Conservation (phyloP, 1,139 yeast genomes). For the Magnusiomyces tetraspermus region DNA sequence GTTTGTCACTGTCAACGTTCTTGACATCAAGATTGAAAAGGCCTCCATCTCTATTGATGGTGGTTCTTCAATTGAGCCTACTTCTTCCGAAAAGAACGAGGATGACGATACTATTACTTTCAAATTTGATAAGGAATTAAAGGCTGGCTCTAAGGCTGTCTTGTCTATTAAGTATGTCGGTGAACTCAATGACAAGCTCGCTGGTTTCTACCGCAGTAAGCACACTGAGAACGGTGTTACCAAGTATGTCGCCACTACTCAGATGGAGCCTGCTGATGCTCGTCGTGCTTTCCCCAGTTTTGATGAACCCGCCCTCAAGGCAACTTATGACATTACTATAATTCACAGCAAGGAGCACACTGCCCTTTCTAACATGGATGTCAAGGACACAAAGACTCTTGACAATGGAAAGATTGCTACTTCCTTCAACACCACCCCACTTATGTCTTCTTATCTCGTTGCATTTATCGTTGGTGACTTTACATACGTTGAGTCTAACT, state of each 20-base stretch:
- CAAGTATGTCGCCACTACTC: slow-evolving; percentile 66
- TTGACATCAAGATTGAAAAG: slow-evolving; percentile 51
- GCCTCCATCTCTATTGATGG: not conserved
- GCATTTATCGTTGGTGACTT: slow-evolving; percentile 81
- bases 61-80: slow-evolving; percentile 7
- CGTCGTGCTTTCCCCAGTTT: slow-evolving; percentile 79
- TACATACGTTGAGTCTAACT: slow-evolving; percentile 55
- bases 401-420: slow-evolving; percentile 48
- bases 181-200: slow-evolving; percentile 63
- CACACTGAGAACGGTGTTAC: slow-evolving; percentile 56
- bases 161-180: slow-evolving; percentile 58
- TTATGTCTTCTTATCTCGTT: slow-evolving; percentile 70
- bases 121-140: slow-evolving; percentile 43
- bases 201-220: slow-evolving; percentile 72
- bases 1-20: slow-evolving; percentile 46
- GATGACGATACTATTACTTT: slow-evolving; percentile 60
- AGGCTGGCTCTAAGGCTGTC: slow-evolving; percentile 36
- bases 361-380: slow-evolving; percentile 70
- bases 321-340: slow-evolving; percentile 57
- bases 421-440: slow-evolving; percentile 53
- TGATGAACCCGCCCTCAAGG: slow-evolving; percentile 71
- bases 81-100: slow-evolving; percentile 34
- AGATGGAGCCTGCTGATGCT: slow-evolving; percentile 80
- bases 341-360: slow-evolving; percentile 49
- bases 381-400: slow-evolving; percentile 35